Percentiles rank a stretch among this genome's conserved stretches.
These are phyloP conservation scores for Symmetrospora coprosmae DNA, from an alignment of 768 basidiomycete species.

Conservation along the genomic window DNA sequence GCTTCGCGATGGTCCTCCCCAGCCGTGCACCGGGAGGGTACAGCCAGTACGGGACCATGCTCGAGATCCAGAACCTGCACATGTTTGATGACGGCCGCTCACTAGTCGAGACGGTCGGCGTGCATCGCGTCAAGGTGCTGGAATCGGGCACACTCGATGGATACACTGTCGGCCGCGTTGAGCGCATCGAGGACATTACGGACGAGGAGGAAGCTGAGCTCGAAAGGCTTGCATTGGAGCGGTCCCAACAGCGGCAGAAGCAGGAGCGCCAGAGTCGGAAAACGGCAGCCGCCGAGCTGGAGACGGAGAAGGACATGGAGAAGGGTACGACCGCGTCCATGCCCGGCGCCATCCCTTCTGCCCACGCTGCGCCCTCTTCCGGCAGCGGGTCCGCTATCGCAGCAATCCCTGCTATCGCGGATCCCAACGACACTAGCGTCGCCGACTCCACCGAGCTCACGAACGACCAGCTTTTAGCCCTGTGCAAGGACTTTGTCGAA, in stretches of 20 bases:
- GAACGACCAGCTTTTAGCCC: constrained; percentile 48
- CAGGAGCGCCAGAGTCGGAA: no score
- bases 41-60: constrained; percentile 79
- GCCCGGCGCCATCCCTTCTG: no score
- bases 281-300: no score
- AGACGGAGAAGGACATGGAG: neutral
- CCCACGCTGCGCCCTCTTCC: no score
- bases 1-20: constrained; percentile 87
- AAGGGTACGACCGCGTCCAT: neutral
- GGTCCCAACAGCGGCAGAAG: neutral
- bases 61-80: constrained; percentile 70
- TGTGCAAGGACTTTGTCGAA: constrained; percentile 50
- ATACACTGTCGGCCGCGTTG: constrained; percentile 45
- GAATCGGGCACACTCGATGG: constrained; percentile 75
- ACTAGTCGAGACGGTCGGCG: constrained; percentile 61
- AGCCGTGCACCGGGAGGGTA: constrained; percentile 43
- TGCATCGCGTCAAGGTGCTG: constrained; percentile 66
- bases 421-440: neutral
- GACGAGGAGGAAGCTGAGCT: constrained; percentile 40
- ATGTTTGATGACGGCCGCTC: constrained; percentile 80
- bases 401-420: no score
- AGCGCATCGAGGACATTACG: constrained; percentile 40
- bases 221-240: constrained; percentile 34
- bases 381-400: no score
- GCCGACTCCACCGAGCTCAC: constrained; percentile 36